Base-by-base conservation (phyloP, 2,329 filamentous ascomycete genomes). In the Ascochyta koolunga region DNA sequence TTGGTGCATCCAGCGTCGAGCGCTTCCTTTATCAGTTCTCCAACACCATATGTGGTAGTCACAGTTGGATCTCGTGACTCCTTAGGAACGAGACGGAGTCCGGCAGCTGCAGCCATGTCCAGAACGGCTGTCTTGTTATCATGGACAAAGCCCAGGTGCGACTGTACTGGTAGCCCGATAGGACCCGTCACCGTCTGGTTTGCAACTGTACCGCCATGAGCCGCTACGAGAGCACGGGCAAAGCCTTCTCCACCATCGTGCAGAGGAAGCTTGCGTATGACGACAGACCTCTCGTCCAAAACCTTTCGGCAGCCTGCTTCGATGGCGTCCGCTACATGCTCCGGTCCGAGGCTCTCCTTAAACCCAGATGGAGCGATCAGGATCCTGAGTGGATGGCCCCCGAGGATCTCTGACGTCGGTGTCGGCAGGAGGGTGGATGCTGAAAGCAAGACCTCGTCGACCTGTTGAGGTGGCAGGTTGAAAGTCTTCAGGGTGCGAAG, bases 211-310 rank as follows among this genome's bases (percentile, higher is more conserved):
- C 81, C 81, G 2, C 67, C 66, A 0, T 79, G 79, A 4, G 76
- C 73, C 32, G 72, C 68, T 11, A 82, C 76, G 13, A 83, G 65
- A 16, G 79, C 79, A 6, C 71, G 68, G 16, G 78, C 78, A 60
- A 83, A 83, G 3, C 81, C 80, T 54, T 83, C 81, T 47, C 81
- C 81, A 2, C 81, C 82, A 59, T 83, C 82, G 3, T 82, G 78
- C 8, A 84, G 69, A 10, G 81, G 81, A 3, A 80, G 76, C 61
- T 82, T 83, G 43, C 69, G 76, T 33, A 82, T 64, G 1, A 68
- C 60, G 15, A 79, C 77, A 33, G 73, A 67, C n/a, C 75, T 75
- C 39, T 50, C 46, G 32, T 66, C 62, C 3, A 79, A 59, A 2
- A 80, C 79, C 15, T 76, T 75, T 0, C 77, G 68, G 19, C 83